Percentiles rank a stretch among this genome's conserved stretches.
Evolutionary conservation across 1,284 basidiomycete species (phyloP).

Genomic region (Moesziomyces globuligerus): DNA sequence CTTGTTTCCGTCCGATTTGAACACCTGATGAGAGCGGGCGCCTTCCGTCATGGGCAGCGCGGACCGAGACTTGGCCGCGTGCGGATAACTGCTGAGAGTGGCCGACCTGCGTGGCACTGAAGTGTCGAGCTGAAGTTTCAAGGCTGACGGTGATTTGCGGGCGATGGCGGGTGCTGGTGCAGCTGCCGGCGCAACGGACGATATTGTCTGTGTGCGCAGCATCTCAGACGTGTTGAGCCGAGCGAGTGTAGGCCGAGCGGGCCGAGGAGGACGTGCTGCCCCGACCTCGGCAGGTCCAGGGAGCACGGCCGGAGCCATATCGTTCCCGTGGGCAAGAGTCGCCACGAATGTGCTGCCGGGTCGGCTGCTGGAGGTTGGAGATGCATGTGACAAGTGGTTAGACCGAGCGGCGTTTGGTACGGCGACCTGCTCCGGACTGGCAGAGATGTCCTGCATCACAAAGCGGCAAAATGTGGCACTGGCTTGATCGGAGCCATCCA

Average conservation of each 20-base stretch:
- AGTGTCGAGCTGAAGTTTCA: constrained; percentile 40
- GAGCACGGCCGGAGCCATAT: constrained; percentile 3
- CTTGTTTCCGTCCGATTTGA: not conserved
- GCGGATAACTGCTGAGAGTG: constrained; percentile 30
- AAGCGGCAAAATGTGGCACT: no score
- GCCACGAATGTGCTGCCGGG: not conserved
- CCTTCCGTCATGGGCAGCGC: not conserved
- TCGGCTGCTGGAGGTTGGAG: not conserved
- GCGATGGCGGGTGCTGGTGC: not conserved
- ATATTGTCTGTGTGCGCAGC: constrained; percentile 21
- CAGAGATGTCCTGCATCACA: not conserved
- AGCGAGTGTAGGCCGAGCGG: constrained; percentile 30
- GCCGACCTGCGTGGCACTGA: constrained; percentile 35
- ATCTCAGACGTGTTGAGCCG: constrained; percentile 55
- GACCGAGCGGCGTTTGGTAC: not conserved
- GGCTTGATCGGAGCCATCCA: no score
- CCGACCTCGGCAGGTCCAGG: not conserved
- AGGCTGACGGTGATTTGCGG: constrained; percentile 22
- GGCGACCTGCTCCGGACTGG: constrained; percentile 5
- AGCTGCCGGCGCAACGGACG: constrained; percentile 5
- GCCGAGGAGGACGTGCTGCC: constrained; percentile 4
- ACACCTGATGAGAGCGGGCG: not conserved
- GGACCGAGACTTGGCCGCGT: constrained; percentile 7
- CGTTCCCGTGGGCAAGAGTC: not conserved
- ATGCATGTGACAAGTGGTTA: not conserved